Evolutionary conservation across 176 grass and related monocot species (phyloP).

Genomic region (Oryza nivara): DNA sequence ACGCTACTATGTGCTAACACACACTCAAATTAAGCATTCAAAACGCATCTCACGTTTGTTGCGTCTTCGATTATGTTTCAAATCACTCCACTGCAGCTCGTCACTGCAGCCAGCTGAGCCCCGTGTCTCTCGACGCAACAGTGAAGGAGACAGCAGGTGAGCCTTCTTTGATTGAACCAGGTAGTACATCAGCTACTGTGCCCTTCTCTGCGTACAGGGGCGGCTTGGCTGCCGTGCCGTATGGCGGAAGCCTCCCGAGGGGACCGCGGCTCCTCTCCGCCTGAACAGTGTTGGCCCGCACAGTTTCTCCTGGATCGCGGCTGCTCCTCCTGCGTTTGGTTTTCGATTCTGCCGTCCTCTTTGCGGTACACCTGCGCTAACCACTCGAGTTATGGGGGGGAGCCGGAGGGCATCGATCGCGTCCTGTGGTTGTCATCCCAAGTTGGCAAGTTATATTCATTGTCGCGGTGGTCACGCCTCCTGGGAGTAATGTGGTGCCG

Average conservation of each 20-base stretch:
- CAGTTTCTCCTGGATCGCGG: not conserved
- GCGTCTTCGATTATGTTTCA: not conserved
- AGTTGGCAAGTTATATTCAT: not conserved
- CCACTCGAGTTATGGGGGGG: not conserved
- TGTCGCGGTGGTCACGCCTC: constrained; percentile 24
- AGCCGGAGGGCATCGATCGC: not conserved
- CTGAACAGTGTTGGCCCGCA: not conserved
- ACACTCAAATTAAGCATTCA: not conserved
- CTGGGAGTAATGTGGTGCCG: not conserved
- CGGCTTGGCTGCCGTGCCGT: constrained; percentile 31
- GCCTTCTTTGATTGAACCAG: not conserved
- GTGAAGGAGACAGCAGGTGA: not conserved
- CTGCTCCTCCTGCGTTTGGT: not conserved
- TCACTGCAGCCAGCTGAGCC: not conserved
- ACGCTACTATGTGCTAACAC: not conserved
- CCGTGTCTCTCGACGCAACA: not conserved
- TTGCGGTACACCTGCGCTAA: not conserved
- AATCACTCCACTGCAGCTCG: not conserved
- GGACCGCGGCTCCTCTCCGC: not conserved
- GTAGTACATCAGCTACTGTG: not conserved
- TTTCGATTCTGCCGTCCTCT: not conserved
- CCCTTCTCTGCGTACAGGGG: not conserved
- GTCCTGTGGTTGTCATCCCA: not conserved
- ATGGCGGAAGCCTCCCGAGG: not conserved
- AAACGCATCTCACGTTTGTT: not conserved